Conservation (phyloP, 805 yeast species). For the Yarrowia sp. region DNA sequence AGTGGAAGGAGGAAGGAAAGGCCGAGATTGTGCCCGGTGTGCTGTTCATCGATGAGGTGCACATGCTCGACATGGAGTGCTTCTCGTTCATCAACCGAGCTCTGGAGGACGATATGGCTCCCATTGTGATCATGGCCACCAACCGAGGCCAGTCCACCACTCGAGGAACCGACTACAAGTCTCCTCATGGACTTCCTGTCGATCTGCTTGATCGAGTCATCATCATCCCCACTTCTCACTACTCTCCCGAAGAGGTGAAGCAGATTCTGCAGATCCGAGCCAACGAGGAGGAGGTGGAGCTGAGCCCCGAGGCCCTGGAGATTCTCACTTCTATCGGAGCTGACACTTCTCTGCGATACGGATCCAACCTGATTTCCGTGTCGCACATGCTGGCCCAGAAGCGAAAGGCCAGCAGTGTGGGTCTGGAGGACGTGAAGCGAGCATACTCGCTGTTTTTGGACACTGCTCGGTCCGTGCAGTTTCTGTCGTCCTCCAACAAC, state of each 20-base stretch:
- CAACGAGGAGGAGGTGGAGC: slow-evolving; percentile 88
- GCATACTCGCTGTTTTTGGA: slow-evolving; percentile 85
- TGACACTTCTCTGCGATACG: slow-evolving; percentile 89
- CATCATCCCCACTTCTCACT: slow-evolving; percentile 80
- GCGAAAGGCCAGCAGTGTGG: slow-evolving; percentile 70
- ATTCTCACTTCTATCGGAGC: slow-evolving; percentile 84
- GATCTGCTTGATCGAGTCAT: slow-evolving; percentile 92
- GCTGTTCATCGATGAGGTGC: slow-evolving; percentile 94
- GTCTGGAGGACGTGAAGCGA: slow-evolving; percentile 79
- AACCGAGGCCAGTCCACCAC: slow-evolving; percentile 93
- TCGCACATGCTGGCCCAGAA: slow-evolving; percentile 82
- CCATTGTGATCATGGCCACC: slow-evolving; percentile 97
- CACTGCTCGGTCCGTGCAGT: slow-evolving; percentile 83
- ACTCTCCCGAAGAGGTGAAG: slow-evolving; percentile 78
- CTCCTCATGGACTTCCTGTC: slow-evolving; percentile 97
- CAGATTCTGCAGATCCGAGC: slow-evolving; percentile 87
- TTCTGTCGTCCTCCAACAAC: slow-evolving; percentile 65
- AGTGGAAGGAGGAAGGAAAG: slow-evolving; percentile 98
- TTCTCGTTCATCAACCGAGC: slow-evolving; percentile 95
- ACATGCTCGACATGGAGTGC: slow-evolving; percentile 96
- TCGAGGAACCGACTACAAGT: slow-evolving; percentile 87
- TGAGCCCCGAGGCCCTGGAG: slow-evolving; percentile 77
- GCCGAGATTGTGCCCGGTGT: slow-evolving; percentile 98
- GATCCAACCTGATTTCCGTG: slow-evolving; percentile 86
- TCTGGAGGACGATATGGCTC: slow-evolving; percentile 92